These are phyloP conservation scores for Capsicum rhomboideum DNA, from an alignment of 257 asterid genomes.

Conservation along the genomic window DNA sequence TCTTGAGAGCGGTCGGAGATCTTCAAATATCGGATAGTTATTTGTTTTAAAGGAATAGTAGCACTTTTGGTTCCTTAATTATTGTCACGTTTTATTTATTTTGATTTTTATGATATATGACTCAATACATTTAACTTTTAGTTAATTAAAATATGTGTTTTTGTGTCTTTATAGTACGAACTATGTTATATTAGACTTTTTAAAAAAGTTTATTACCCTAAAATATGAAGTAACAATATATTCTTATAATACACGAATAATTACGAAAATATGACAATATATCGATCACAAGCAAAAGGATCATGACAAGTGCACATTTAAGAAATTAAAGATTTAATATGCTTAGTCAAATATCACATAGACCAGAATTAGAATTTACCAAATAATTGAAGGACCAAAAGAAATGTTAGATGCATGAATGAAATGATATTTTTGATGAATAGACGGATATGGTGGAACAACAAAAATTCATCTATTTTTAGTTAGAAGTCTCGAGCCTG, in stretches of 20 bases:
- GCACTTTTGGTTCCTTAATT: too few species aligned
- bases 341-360: not conserved
- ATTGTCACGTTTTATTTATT: not conserved
- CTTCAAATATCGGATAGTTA: not conserved
- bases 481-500: rapidly evolving
- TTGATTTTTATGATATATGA: too few species aligned
- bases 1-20: too few species aligned
- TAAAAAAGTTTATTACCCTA: not conserved
- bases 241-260: not conserved
- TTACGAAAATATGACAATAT: not conserved
- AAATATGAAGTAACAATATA: not conserved
- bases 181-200: too few species aligned
- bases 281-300: not conserved
- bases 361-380: not conserved
- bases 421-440: not conserved
- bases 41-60: not conserved
- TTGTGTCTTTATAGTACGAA: too few species aligned
- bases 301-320: not conserved
- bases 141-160: too few species aligned
- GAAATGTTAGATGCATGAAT: not conserved
- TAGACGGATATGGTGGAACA: not conserved
- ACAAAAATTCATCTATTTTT: not conserved
- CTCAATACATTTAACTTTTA: too few species aligned
- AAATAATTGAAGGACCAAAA: not conserved
- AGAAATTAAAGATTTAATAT: not conserved